A percentile compares a stretch with the other conserved stretches of the same genome.
Conservation (phyloP, 1,284 basidiomycete genomes). For the Wallemia mellicola region DNA sequence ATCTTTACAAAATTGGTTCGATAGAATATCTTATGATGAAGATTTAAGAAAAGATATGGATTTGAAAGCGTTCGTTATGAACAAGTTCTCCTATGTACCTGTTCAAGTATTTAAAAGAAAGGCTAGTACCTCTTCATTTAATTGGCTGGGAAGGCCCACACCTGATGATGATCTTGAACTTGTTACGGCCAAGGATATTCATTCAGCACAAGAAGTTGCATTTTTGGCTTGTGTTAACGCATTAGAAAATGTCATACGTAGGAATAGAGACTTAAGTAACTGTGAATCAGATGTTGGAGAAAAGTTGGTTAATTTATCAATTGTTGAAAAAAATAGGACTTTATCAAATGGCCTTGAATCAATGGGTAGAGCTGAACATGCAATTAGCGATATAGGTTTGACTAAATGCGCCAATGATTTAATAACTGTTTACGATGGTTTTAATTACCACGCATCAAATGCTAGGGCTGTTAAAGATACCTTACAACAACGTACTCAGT, state of each 20-base stretch:
- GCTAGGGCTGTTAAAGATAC: conserved; percentile 28
- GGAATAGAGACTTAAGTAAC: not conserved
- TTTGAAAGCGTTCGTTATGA: not conserved
- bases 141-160: not conserved
- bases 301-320: not conserved
- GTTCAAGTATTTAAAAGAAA: not conserved
- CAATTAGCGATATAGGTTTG: not conserved
- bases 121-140: not conserved
- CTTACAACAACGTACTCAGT: conserved; percentile 47
- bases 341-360: not conserved
- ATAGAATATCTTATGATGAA: not conserved
- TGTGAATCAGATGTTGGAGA: not conserved
- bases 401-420: not conserved
- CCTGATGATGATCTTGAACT: not conserved
- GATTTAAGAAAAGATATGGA: not conserved
- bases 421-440: not conserved
- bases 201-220: not conserved
- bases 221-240: not conserved
- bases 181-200: not conserved
- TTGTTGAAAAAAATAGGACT: not conserved
- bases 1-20: not conserved
- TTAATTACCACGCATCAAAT: not conserved
- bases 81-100: not conserved
- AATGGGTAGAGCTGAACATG: not conserved
- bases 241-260: not conserved